These are phyloP conservation scores for Uromyces viciae-fabae DNA, from an alignment of 1,284 basidiomycete species.

Conservation along the genomic window DNA sequence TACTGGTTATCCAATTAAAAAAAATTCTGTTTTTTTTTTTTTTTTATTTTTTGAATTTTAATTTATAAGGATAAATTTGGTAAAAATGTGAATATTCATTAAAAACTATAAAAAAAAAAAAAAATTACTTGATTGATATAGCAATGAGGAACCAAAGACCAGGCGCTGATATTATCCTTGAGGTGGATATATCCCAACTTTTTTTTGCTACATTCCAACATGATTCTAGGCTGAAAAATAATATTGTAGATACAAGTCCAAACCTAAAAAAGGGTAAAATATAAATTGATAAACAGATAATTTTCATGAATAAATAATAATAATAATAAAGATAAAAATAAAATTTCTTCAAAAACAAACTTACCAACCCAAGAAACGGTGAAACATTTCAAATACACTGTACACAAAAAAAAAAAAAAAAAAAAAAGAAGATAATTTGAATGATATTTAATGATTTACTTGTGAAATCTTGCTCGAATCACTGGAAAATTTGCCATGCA, in stretches of 20 bases:
- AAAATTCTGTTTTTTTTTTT: too few species aligned
- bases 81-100: neutral
- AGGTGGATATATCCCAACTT: neutral
- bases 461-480: conserved; percentile 19
- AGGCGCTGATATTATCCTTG: neutral
- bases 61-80: neutral
- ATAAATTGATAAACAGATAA: neutral
- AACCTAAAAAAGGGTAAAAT: conserved; percentile 47
- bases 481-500: conserved; percentile 24
- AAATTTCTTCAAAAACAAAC: neutral
- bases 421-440: too few species aligned
- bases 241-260: conserved; percentile 25
- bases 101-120: neutral
- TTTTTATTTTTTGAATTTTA: too few species aligned
- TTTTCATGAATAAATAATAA: neutral
- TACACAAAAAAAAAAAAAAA: neutral
- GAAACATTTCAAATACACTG: conserved; percentile 38
- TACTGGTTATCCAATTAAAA: conserved; percentile 23
- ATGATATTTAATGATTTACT: neutral
- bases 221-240: conserved; percentile 2
- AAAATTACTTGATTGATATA: conserved; percentile 22
- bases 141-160: conserved; percentile 30
- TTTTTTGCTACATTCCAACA: conserved; percentile 20
- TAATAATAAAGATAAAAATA: neutral
- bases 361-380: conserved; percentile 43